A percentile compares a stretch with the other conserved stretches of the same genome.
phyloP scores from a whole-genome alignment of 2,329 filamentous ascomycete species.

The Pseudogymnoascus sp. region DNA sequence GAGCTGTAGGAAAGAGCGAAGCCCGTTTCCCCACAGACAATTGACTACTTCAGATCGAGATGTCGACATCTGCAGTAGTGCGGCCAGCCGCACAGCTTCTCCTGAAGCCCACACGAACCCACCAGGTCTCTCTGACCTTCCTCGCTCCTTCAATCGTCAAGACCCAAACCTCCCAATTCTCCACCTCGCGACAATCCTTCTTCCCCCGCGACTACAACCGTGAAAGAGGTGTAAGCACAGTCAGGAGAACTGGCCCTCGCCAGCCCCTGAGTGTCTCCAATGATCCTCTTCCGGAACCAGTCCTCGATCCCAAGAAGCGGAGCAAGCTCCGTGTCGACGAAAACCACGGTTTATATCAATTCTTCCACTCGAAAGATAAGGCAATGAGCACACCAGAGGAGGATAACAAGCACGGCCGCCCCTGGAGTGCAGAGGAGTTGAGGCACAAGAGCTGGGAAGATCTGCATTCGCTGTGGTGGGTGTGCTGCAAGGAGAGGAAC shows the following conservation, averaged over 20 bases:
- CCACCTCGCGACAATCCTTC: constrained; percentile 21
- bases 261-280: constrained; percentile 67
- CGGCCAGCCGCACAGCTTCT: constrained; percentile 19
- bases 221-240: constrained; percentile 70
- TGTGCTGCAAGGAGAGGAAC: constrained; percentile 86
- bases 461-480: constrained; percentile 87
- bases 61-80: constrained; percentile 24
- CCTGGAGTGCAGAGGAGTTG: constrained; percentile 80
- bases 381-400: constrained; percentile 66
- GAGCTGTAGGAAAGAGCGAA: constrained; percentile 5
- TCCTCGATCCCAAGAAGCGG: constrained; percentile 48
- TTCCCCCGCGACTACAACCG: constrained; percentile 64
- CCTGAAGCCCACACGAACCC: constrained; percentile 14
- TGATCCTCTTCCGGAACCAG: constrained; percentile 65
- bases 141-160: constrained; percentile 25
- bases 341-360: constrained; percentile 84
- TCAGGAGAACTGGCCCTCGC: constrained; percentile 68
- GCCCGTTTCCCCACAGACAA: constrained; percentile 11
- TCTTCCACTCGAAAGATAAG: constrained; percentile 67
- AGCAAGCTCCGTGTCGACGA: constrained; percentile 49
- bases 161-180: constrained; percentile 26
- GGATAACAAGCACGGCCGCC: constrained; percentile 63
- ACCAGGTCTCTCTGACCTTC: constrained; percentile 23
- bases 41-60: constrained; percentile 17
- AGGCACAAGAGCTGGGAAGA: constrained; percentile 89